Evolutionary conservation across 2,329 filamentous ascomycete genomes (phyloP).

Genomic region (Gnomoniopsis smithogilvyi): DNA sequence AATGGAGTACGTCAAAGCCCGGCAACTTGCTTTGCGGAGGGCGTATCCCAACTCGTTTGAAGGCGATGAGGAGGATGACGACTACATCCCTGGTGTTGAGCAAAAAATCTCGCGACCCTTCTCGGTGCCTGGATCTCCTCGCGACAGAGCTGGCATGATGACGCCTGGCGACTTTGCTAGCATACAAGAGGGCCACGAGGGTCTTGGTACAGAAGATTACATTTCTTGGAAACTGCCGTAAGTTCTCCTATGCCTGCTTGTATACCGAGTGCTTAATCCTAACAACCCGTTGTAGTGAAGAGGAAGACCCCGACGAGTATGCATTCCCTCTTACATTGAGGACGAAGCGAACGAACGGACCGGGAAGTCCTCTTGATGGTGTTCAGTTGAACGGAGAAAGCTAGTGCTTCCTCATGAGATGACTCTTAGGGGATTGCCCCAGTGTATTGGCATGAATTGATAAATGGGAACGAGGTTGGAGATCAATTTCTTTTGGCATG

Average conservation of each 20-base stretch:
- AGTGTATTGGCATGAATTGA: background rate
- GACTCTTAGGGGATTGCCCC: background rate
- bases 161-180: constrained; percentile 97
- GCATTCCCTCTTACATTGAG: constrained; percentile 58
- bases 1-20: constrained; percentile 97
- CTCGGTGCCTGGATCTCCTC: constrained; percentile 88
- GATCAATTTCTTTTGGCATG: background rate
- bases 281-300: constrained; percentile 57
- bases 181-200: constrained; percentile 89
- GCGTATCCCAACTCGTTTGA: constrained; percentile 88
- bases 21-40: constrained; percentile 84
- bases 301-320: constrained; percentile 82
- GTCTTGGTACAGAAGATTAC: constrained; percentile 93
- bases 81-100: constrained; percentile 89
- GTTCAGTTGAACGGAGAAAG: constrained; percentile 37
- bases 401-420: constrained; percentile 21
- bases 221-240: constrained; percentile 97
- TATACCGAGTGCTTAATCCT: background rate
- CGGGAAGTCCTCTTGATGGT: constrained; percentile 39
- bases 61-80: constrained; percentile 70
- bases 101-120: constrained; percentile 94
- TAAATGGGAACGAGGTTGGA: background rate
- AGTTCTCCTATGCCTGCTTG: constrained; percentile 43
- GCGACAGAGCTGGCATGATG: constrained; percentile 95
- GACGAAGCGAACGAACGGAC: constrained; percentile 42